Conservation (phyloP, 345 rosid genomes). For the Populus tremula region DNA sequence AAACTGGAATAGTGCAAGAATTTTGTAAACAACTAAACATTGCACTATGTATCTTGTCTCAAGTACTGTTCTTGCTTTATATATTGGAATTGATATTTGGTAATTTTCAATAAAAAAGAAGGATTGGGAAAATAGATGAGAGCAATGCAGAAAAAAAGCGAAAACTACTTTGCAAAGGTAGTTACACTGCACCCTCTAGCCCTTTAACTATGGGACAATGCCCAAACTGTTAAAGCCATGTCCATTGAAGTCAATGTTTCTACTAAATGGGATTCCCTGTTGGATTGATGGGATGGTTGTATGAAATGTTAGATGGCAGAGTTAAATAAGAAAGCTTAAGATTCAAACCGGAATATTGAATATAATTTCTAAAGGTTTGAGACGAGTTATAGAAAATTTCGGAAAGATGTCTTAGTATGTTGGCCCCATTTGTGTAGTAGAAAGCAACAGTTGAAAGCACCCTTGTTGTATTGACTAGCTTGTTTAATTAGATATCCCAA, state of each 20-base stretch:
- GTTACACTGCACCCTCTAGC: background rate
- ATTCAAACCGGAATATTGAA: background rate
- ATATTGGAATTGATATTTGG: background rate
- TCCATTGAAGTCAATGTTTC: background rate
- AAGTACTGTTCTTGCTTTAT: background rate
- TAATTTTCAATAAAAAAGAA: too few species aligned
- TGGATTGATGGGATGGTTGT: background rate
- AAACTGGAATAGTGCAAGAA: too few species aligned
- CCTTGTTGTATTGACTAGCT: background rate
- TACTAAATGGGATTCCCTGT: background rate
- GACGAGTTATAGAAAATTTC: background rate
- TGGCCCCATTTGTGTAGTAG: background rate
- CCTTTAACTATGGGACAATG: background rate
- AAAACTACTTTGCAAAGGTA: background rate
- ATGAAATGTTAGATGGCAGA: background rate
- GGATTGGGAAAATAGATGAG: background rate
- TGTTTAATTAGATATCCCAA: background rate
- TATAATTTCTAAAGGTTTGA: background rate
- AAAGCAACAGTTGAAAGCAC: background rate
- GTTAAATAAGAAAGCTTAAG: background rate
- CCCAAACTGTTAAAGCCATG: background rate
- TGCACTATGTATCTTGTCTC: too few species aligned
- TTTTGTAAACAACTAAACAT: too few species aligned
- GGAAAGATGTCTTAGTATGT: background rate
- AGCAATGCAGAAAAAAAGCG: background rate